A percentile compares a stretch with the other conserved stretches of the same genome.
phyloP scores from a whole-genome alignment of 192 early-diverging fungal species.

The Linnemannia exigua region DNA sequence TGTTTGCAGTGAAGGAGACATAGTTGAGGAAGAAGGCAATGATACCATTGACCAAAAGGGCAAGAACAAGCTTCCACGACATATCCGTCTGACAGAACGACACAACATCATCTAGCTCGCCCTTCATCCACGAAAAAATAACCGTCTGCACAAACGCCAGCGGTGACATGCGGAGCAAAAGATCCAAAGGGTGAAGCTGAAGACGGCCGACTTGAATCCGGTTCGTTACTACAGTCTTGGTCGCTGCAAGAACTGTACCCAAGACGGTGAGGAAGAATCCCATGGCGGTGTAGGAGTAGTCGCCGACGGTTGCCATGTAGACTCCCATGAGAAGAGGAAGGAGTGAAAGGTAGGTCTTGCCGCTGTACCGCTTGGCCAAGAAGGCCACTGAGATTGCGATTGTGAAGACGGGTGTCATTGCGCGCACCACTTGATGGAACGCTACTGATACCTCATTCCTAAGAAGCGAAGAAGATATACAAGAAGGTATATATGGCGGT shows the following conservation, averaged over 20 bases:
- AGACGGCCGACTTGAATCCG: slow-evolving; percentile 82
- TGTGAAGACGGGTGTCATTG: slow-evolving; percentile 87
- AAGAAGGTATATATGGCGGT: background rate
- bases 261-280: slow-evolving; percentile 86
- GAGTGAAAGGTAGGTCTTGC: slow-evolving; percentile 73
- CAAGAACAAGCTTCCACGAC: slow-evolving; percentile 60
- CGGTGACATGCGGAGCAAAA: slow-evolving; percentile 84
- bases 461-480: background rate
- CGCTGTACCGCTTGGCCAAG: slow-evolving; percentile 67
- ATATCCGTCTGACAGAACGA: slow-evolving; percentile 61
- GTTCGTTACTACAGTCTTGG: slow-evolving; percentile 91
- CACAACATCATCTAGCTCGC: slow-evolving; percentile 69
- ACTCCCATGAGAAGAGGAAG: slow-evolving; percentile 81
- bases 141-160: slow-evolving; percentile 83
- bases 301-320: slow-evolving; percentile 85
- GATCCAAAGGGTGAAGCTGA: slow-evolving; percentile 84
- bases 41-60: slow-evolving; percentile 80
- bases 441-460: slow-evolving; percentile 60
- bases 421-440: slow-evolving; percentile 88
- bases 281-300: slow-evolving; percentile 79
- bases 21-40: slow-evolving; percentile 91
- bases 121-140: slow-evolving; percentile 71
- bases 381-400: slow-evolving; percentile 75
- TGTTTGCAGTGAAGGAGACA: slow-evolving; percentile 90
- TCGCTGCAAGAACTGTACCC: slow-evolving; percentile 82